Base-by-base conservation (phyloP, 495 filamentous ascomycete species). In the Penicillium desertorum region DNA sequence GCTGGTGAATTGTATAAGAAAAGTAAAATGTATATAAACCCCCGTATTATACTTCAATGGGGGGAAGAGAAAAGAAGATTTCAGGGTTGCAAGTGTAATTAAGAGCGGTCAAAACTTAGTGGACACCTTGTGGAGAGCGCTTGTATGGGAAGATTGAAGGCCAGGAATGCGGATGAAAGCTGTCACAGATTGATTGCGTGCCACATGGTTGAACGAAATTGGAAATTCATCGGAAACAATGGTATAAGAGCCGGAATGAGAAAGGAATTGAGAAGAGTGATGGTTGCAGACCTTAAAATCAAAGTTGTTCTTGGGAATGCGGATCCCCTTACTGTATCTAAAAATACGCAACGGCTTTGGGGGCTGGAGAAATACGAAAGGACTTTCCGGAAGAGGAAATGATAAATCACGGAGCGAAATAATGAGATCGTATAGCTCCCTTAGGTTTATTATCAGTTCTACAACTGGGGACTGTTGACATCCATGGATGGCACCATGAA, bases 41-140 rank as follows among this genome's bases (percentile, higher is more conserved):
- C 27, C 19, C 29, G 5, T 43, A 51, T 27, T 27, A 19, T 34
- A 30, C 34, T 54, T 42, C 46, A 62, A 62, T 57, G 54, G 57
- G 23, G 14, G 22, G 50, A 25, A 29, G 30, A 53, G 16, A 52
- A 44, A 58, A 42, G 51, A 45, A 22, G 27, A 49, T 22, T 36
- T 36, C 47, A 52, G 57, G 62, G 62, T 58, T 58, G 58, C 63
- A 49, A 53, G 51, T 50, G 55, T 43, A 59, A 61, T 67, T 54
- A 50, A 44, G 49, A 66, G 66, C 66, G 66, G 66, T 69, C 66
- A 69, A 67, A 66, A 37, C 23, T 36, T 56, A 60, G 66, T 67
- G 62, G 64, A 62, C 61, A 59, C 57, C 54, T 56, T 30, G 56
- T 58, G 61, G 61, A 56, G 54, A 62, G 54, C 20, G 56, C 53